phyloP scores from a whole-genome alignment of 345 rosid genomes.

The Turritis glabra region DNA sequence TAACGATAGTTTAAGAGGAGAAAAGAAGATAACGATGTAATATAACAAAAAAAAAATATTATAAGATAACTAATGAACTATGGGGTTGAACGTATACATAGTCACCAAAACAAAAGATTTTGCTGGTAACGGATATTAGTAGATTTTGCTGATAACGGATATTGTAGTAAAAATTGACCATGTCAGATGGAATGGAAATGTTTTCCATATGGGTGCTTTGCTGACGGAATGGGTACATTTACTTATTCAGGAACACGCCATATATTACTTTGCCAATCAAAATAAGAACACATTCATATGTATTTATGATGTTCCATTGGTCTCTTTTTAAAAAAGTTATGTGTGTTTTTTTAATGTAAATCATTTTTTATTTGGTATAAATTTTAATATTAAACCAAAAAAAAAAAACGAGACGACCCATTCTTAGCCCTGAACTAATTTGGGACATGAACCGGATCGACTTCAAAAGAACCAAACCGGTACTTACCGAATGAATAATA shows the following conservation, averaged over 20 bases:
- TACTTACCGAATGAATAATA: conserved; percentile 10
- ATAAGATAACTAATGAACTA: not conserved
- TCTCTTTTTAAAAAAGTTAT: too few relatives aligned
- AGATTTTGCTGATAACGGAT: not conserved
- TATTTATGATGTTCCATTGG: too few relatives aligned
- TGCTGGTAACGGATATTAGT: not conserved
- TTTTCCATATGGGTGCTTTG: not conserved
- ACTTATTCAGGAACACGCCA: not conserved
- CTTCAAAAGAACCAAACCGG: not conserved
- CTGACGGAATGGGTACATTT: not conserved
- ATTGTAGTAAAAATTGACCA: not conserved
- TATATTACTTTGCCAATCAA: not conserved
- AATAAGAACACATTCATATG: conserved; percentile 4
- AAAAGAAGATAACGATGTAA: not conserved
- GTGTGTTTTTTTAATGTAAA: too few relatives aligned
- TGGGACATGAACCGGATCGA: not conserved
- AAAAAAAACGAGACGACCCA: not conserved
- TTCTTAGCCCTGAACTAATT: not conserved
- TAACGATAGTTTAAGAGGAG: not conserved
- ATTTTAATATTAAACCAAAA: too few relatives aligned
- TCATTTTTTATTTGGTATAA: too few relatives aligned
- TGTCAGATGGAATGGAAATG: not conserved
- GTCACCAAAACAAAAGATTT: not conserved
- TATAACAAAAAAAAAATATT: not conserved
- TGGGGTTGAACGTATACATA: too few relatives aligned